Evolutionary conservation across 192 early-diverging fungal species (phyloP).

Genomic region (Linnemannia hyalina): DNA sequence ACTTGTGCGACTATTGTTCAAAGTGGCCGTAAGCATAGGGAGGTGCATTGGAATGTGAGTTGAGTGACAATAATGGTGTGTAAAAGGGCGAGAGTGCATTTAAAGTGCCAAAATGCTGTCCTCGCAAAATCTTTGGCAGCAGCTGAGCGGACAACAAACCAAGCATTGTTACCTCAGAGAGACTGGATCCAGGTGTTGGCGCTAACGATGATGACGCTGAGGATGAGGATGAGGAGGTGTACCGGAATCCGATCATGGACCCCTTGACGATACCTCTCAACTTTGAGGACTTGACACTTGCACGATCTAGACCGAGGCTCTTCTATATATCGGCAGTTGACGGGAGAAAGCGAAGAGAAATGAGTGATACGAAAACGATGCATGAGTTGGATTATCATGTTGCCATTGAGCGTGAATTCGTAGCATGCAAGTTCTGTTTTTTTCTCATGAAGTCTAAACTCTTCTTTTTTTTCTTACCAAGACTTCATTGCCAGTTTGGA

Average conservation of each 20-base stretch:
- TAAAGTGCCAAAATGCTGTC: too few species aligned
- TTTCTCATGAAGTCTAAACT: background rate
- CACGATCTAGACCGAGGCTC: slow-evolving; percentile 21
- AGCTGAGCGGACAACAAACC: too few species aligned
- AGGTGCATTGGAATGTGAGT: background rate
- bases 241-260: slow-evolving; percentile 25
- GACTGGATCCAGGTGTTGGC: background rate
- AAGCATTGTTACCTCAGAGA: background rate
- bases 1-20: background rate
- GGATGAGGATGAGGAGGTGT: background rate
- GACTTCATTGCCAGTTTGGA: background rate
- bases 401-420: background rate
- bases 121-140: too few species aligned
- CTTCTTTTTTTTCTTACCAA: background rate
- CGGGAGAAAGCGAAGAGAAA: too few species aligned
- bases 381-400: background rate
- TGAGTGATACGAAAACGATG: background rate
- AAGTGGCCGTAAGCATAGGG: background rate
- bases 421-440: background rate
- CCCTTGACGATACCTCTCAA: slow-evolving; percentile 30
- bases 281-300: background rate
- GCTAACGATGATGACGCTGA: background rate
- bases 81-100: background rate
- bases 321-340: slow-evolving; percentile 3
- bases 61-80: background rate